These are phyloP conservation scores for Suillus subaureus DNA, from an alignment of 768 basidiomycete genomes.

Conservation along the genomic window DNA sequence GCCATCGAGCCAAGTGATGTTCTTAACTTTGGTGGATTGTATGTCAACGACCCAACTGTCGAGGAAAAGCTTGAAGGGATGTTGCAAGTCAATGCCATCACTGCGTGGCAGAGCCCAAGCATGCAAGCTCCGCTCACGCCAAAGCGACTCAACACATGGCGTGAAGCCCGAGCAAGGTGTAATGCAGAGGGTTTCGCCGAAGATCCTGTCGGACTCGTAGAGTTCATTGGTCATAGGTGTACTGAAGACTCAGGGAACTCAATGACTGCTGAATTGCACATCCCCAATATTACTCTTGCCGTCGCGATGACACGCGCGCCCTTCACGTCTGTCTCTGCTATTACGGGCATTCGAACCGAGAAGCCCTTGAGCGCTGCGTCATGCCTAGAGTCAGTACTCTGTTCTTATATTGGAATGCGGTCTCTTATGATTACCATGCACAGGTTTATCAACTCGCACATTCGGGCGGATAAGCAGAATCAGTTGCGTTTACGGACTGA, in stretches of 20 bases:
- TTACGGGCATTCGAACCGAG: neutral
- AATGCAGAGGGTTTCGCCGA: neutral
- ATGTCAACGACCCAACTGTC: conserved; percentile 10
- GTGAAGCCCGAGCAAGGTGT: conserved; percentile 1
- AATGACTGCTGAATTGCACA: conserved; percentile 9
- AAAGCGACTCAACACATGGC: conserved; percentile 14
- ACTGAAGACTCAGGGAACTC: conserved; percentile 10
- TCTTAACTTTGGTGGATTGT: conserved; percentile 9
- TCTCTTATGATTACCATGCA: neutral
- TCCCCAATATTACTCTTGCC: conserved; percentile 2
- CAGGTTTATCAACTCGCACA: conserved; percentile 19
- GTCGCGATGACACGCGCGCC: conserved; percentile 12
- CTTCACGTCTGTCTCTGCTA: conserved; percentile 11
- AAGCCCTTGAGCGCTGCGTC: conserved; percentile 15
- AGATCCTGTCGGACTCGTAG: conserved; percentile 15
- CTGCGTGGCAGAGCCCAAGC: neutral
- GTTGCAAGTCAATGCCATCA: conserved; percentile 13
- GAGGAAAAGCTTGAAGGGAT: conserved; percentile 16
- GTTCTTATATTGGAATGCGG: neutral
- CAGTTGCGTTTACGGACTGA: conserved; percentile 15
- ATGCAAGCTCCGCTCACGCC: conserved; percentile 13
- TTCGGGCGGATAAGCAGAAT: conserved; percentile 20
- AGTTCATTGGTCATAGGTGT: conserved; percentile 15
- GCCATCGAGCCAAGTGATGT: conserved; percentile 17
- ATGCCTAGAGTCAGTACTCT: conserved; percentile 8